phyloP scores from a whole-genome alignment of 2,329 filamentous ascomycete species.

The Rhinocladiella similis region DNA sequence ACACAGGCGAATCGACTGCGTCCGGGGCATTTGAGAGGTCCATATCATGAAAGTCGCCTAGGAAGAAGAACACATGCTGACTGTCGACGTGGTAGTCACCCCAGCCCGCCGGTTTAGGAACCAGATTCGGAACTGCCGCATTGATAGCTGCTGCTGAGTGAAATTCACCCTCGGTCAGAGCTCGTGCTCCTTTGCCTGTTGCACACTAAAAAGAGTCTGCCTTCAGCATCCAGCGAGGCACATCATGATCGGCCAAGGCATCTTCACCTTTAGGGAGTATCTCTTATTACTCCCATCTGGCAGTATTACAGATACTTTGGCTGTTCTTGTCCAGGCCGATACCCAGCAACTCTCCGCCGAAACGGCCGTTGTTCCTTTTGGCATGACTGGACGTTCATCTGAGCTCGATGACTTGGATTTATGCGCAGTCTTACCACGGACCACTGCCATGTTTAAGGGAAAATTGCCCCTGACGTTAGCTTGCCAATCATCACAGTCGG shows the following conservation, averaged over 20 bases:
- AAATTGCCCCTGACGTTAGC: background rate
- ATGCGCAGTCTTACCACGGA: background rate
- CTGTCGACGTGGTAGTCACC: slow-evolving; percentile 9
- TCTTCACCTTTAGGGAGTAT: slow-evolving; percentile 32
- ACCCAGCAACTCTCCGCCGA: slow-evolving; percentile 30
- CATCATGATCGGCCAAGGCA: background rate
- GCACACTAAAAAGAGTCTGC: slow-evolving; percentile 1
- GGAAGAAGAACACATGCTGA: slow-evolving; percentile 12
- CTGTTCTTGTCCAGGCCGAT: slow-evolving; percentile 35
- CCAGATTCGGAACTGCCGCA: slow-evolving; percentile 5
- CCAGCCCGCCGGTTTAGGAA: slow-evolving; percentile 5
- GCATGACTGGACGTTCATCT: slow-evolving; percentile 10
- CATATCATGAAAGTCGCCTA: slow-evolving; percentile 12
- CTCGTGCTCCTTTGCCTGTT: slow-evolving; percentile 6
- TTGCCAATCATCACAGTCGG: background rate
- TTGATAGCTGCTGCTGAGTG: slow-evolving; percentile 13
- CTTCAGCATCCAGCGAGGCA: background rate
- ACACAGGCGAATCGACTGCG: slow-evolving; percentile 12
- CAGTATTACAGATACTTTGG: slow-evolving; percentile 27
- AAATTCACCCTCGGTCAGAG: slow-evolving; percentile 10
- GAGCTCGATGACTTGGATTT: background rate
- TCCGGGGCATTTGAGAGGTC: slow-evolving; percentile 7
- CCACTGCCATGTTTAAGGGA: background rate
- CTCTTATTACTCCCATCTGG: slow-evolving; percentile 23
- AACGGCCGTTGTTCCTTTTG: slow-evolving; percentile 28